These are phyloP conservation scores for Amanita polypyramis DNA, from an alignment of 768 basidiomycete genomes.

Conservation along the genomic window DNA sequence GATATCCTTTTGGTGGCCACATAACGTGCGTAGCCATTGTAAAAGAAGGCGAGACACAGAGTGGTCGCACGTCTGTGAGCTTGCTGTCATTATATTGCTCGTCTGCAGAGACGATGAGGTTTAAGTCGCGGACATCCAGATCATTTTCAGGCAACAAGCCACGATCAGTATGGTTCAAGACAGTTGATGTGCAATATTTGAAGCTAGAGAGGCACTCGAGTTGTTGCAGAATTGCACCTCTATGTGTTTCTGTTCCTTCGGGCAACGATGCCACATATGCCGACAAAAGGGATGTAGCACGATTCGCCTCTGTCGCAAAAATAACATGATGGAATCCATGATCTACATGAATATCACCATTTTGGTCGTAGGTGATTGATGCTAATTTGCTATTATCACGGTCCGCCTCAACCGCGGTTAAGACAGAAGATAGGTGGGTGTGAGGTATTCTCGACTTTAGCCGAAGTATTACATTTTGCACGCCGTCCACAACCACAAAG, in stretches of 20 bases:
- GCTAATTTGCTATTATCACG: conserved; percentile 20
- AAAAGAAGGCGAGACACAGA: conserved; percentile 35
- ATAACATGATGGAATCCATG: conserved; percentile 56
- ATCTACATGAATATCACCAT: conserved; percentile 18
- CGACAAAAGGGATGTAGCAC: conserved; percentile 42
- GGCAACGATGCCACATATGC: conserved; percentile 33
- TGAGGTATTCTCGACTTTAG: conserved; percentile 35
- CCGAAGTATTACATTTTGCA: conserved; percentile 45
- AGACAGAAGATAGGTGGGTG: conserved; percentile 44
- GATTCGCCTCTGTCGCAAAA: conserved; percentile 66
- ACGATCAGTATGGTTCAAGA: conserved; percentile 63
- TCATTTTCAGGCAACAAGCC: conserved; percentile 40
- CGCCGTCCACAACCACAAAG: conserved; percentile 52
- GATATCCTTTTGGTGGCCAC: conserved; percentile 24
- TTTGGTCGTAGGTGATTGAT: conserved; percentile 27
- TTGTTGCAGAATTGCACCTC: conserved; percentile 25
- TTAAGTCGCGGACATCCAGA: conserved; percentile 53
- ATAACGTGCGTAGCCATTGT: conserved; percentile 69
- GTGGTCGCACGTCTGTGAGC: not conserved
- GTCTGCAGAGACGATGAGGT: conserved; percentile 32
- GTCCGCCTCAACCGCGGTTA: conserved; percentile 34
- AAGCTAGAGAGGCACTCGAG: conserved; percentile 42
- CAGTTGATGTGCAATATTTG: conserved; percentile 42
- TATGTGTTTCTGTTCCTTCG: conserved; percentile 15
- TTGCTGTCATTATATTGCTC: not conserved